A percentile compares a stretch with the other conserved stretches of the same genome.
These are phyloP conservation scores for Hericium rajendrae DNA, from an alignment of 768 basidiomycete genomes.

Conservation along the genomic window DNA sequence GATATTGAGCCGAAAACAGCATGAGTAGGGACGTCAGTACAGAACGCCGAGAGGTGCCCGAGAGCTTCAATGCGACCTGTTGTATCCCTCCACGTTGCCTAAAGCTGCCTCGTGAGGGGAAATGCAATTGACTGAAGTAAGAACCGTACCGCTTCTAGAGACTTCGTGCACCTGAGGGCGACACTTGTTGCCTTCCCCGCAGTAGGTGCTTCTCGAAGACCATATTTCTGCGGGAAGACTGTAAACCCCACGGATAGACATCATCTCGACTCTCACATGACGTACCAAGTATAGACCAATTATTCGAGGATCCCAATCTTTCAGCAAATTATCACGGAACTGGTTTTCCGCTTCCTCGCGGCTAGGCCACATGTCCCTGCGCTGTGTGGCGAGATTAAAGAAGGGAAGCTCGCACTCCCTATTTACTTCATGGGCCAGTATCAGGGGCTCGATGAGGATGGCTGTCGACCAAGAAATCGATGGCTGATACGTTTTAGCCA, in stretches of 20 bases:
- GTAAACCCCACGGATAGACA: background rate
- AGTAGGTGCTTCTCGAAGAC: slow-evolving; percentile 35
- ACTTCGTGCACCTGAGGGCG: slow-evolving; percentile 37
- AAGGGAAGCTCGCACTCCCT: slow-evolving; percentile 14
- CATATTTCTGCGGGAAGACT: slow-evolving; percentile 24
- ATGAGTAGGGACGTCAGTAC: slow-evolving; percentile 9
- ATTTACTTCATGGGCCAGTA: slow-evolving; percentile 15
- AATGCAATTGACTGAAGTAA: background rate
- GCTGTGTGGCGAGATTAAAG: slow-evolving; percentile 23
- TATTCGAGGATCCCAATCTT: slow-evolving; percentile 41
- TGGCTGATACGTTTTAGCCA: slow-evolving; percentile 34
- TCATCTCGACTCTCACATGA: slow-evolving; percentile 7
- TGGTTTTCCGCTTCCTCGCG: slow-evolving; percentile 34
- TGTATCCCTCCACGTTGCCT: slow-evolving; percentile 6
- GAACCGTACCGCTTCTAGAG: slow-evolving; percentile 30
- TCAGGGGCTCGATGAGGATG: slow-evolving; percentile 40
- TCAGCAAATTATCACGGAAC: slow-evolving; percentile 33
- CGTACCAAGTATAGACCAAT: slow-evolving; percentile 32
- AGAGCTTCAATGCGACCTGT: background rate
- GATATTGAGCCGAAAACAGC: slow-evolving; percentile 7
- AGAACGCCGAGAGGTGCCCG: slow-evolving; percentile 7
- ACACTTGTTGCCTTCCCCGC: slow-evolving; percentile 37
- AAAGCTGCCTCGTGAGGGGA: background rate
- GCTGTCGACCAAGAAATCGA: slow-evolving; percentile 28
- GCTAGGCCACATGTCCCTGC: slow-evolving; percentile 45